These are phyloP conservation scores for Populus hybrid DNA, from an alignment of 441 rosid species.

Conservation along the genomic window DNA sequence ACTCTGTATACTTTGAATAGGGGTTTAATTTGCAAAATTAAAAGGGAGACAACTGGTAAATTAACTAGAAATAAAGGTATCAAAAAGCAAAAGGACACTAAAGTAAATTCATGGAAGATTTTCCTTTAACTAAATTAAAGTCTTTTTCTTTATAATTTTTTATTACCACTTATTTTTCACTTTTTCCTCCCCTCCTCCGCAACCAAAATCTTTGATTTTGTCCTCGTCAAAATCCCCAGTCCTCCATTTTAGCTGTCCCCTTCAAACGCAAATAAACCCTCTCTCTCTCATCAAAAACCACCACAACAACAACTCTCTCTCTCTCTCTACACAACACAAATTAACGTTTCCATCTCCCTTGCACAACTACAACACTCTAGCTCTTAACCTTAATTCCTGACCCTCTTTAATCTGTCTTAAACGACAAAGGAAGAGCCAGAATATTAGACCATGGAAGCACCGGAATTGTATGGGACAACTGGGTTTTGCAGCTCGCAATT, in stretches of 20 bases:
- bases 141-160: constrained; percentile 18
- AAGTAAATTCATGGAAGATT: constrained; percentile 27
- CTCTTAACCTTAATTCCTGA: neutral
- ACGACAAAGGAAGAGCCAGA: neutral
- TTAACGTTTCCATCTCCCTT: constrained; percentile 20
- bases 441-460: constrained; percentile 36
- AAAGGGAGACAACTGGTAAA: constrained; percentile 7
- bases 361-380: constrained; percentile 29
- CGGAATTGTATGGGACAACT: constrained; percentile 43
- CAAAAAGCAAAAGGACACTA: constrained; percentile 35
- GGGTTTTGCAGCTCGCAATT: constrained; percentile 38
- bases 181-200: neutral
- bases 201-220: constrained; percentile 1
- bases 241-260: constrained; percentile 79
- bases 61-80: neutral
- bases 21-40: neutral
- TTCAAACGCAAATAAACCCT: constrained; percentile 70
- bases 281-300: constrained; percentile 33
- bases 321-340: constrained; percentile 29
- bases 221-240: constrained; percentile 40
- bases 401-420: neutral
- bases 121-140: constrained; percentile 30
- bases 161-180: constrained; percentile 6
- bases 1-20: neutral
- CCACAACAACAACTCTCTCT: constrained; percentile 22